Base-by-base conservation (phyloP, 345 rosid species). In the Populus tremula region DNA sequence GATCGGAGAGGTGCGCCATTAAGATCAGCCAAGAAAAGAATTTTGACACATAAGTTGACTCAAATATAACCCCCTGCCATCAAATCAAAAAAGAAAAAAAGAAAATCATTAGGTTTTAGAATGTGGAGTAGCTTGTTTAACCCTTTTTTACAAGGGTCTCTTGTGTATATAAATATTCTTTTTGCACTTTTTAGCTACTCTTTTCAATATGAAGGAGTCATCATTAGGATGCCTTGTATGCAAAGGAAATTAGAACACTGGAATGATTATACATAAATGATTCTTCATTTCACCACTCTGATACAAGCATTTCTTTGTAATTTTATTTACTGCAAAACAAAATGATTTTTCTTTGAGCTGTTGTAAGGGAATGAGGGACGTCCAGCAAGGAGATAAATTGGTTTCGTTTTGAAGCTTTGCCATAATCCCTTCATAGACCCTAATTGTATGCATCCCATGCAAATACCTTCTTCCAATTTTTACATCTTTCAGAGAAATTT, bases 231-330 rank as follows among this genome's bases (percentile, higher is more conserved):
- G 63, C 61, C 61, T 47, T 75, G 21, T 31, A 35, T 75, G 78
- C 16, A 67, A 75, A 64, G 59, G 31, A 41, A 70, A 74, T 68
- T 25, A 76, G 53, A 76, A 29, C 20, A 76, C 38, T 14, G 72
- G 36, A 68, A 76, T 66, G 20, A 45, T 67, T 75, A 33, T 33
- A 33, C 36, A 4, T 33, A 67, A 68, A 76, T 66, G 20, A 45
- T 67, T 75, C 38, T 66, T 7, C 53, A 49, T 45, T 47, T 31
- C 17, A 45, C 50, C 50, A 2, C 41, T 65, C 12, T 75, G 76
- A 13, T 73, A 38, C 20, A 23, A 38, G 16, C 36, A 53, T 29
- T 33, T 50, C 39, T 21, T 53, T 53, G 8, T 10, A 8, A 9
- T 63, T 74, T 31, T 38, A 45, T 27, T 16, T 2, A 13, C 23